These are phyloP conservation scores for Tulasnella sp. DNA, from an alignment of 768 basidiomycete species.

Conservation along the genomic window DNA sequence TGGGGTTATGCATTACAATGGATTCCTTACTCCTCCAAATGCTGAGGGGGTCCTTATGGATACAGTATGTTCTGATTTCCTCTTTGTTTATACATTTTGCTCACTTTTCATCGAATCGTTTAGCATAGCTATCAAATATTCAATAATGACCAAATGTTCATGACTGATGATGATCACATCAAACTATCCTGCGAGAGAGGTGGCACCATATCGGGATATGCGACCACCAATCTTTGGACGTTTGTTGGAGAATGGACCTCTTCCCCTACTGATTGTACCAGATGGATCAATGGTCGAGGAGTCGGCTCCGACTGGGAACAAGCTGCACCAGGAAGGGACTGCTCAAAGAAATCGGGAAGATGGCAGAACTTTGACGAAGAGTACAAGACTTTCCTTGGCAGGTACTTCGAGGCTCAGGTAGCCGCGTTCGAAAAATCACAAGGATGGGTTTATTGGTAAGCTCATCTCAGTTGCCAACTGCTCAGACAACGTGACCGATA, in stretches of 20 bases:
- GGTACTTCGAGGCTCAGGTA: conserved; percentile 73
- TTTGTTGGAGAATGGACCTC: conserved; percentile 82
- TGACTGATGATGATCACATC: conserved; percentile 45
- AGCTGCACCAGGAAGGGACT: conserved; percentile 35
- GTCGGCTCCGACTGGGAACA: conserved; percentile 48
- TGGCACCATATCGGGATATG: conserved; percentile 36
- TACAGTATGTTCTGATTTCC: conserved; percentile 18
- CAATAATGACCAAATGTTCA: conserved; percentile 30
- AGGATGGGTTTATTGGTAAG: conserved; percentile 53
- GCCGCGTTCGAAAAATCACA: conserved; percentile 56
- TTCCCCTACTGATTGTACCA: conserved; percentile 59
- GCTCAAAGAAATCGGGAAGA: conserved; percentile 53
- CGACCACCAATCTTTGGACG: conserved; percentile 56
- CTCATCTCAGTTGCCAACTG: neutral
- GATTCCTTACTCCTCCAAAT: conserved; percentile 45
- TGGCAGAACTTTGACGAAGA: conserved; percentile 42
- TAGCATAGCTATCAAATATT: conserved; percentile 14
- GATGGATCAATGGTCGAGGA: conserved; percentile 73
- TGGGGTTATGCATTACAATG: conserved; percentile 52
- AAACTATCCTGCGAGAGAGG: conserved; percentile 40
- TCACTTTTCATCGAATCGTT: neutral
- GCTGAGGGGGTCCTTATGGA: conserved; percentile 49
- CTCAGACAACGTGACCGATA: neutral
- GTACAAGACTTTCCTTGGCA: conserved; percentile 48
- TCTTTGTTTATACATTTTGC: neutral